These are phyloP conservation scores for Russula griseocarnosa DNA, from an alignment of 768 basidiomycete species.

Conservation along the genomic window DNA sequence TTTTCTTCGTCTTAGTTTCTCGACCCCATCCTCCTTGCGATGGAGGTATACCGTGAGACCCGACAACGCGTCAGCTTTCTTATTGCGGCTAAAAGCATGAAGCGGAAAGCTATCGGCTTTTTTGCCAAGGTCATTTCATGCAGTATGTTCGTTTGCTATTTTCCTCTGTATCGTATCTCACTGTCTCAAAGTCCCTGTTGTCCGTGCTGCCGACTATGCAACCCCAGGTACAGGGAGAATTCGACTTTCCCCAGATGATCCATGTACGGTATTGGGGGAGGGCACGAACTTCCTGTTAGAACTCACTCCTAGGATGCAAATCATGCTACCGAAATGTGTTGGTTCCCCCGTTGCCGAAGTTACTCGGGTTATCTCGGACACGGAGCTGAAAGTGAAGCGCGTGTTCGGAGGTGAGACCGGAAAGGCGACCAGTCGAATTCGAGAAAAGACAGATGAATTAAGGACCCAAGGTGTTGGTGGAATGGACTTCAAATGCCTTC, in stretches of 20 bases:
- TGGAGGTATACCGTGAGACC: constrained; percentile 81
- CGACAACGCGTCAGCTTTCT: constrained; percentile 78
- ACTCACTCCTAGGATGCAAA: constrained; percentile 74
- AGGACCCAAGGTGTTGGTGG: constrained; percentile 55
- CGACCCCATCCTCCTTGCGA: constrained; percentile 78
- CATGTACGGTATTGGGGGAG: constrained; percentile 77
- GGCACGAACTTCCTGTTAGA: constrained; percentile 74
- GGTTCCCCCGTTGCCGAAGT: constrained; percentile 80
- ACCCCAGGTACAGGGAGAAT: constrained; percentile 71
- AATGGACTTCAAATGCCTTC: constrained; percentile 75
- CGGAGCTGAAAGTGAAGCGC: constrained; percentile 74
- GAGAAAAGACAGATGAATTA: constrained; percentile 63
- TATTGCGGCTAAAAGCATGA: constrained; percentile 85
- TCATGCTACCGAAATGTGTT: constrained; percentile 78
- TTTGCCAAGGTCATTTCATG: constrained; percentile 81
- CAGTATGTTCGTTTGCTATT: constrained; percentile 51
- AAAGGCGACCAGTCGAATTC: constrained; percentile 61
- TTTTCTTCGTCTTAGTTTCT: constrained; percentile 60
- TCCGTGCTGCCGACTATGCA: constrained; percentile 84
- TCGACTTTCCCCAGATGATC: constrained; percentile 66
- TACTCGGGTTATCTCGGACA: constrained; percentile 84
- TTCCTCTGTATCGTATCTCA: neutral
- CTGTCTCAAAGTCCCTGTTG: constrained; percentile 70
- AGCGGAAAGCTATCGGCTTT: constrained; percentile 67
- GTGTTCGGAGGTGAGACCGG: constrained; percentile 83